phyloP scores from a whole-genome alignment of 306 rosid genomes.

The Begonia masoniana region DNA sequence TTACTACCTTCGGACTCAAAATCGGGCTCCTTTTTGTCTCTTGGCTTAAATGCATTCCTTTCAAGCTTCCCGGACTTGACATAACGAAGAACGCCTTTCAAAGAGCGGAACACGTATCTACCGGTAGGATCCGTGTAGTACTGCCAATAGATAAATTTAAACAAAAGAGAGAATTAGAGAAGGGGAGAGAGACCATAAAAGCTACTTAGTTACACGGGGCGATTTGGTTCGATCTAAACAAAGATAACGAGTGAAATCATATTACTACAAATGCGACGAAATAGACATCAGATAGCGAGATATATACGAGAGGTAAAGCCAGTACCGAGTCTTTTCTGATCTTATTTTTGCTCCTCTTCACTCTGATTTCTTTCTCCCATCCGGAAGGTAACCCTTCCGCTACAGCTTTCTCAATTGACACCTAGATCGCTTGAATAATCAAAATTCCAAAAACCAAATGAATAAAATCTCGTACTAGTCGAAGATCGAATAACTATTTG shows the following conservation, averaged over 20 bases:
- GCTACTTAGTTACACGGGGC: too few species aligned
- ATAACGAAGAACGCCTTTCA: constrained; percentile 37
- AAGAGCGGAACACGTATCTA: constrained; percentile 40
- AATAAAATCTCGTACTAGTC: constrained; percentile 7
- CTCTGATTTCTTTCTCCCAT: constrained; percentile 45
- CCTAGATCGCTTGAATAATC: constrained; percentile 52
- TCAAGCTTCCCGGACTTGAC: constrained; percentile 35
- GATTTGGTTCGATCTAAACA: too few species aligned
- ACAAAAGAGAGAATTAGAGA: neutral
- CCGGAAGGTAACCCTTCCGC: constrained; percentile 53
- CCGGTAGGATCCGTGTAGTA: constrained; percentile 51
- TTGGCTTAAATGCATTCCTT: constrained; percentile 21
- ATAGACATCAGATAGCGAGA: too few species aligned
- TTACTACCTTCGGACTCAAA: constrained; percentile 16
- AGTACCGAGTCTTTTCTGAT: constrained; percentile 48
- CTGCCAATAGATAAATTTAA: constrained; percentile 22
- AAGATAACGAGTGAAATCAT: too few species aligned
- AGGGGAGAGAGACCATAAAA: constrained; percentile 3
- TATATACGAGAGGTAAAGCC: neutral
- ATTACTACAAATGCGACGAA: too few species aligned
- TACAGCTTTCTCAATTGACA: constrained; percentile 37
- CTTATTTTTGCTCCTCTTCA: constrained; percentile 20
- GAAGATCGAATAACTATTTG: constrained; percentile 1
- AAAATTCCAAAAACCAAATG: constrained; percentile 23
- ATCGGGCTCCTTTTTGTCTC: constrained; percentile 7